These are phyloP conservation scores for Evernia prunastri DNA, from an alignment of 495 filamentous ascomycete species.

Conservation along the genomic window DNA sequence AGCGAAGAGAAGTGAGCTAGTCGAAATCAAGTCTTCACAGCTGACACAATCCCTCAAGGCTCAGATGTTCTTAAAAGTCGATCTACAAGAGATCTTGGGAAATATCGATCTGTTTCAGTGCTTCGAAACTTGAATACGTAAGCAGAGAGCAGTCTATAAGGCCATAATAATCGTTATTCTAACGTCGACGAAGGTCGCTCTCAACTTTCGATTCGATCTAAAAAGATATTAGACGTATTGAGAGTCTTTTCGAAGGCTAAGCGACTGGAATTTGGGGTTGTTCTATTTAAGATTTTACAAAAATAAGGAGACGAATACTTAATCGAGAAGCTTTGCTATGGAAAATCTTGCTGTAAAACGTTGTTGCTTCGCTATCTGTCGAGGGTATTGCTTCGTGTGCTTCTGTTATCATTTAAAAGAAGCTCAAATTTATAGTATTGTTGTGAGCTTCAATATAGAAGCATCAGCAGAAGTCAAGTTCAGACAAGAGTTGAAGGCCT, in stretches of 20 bases:
- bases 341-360: not conserved
- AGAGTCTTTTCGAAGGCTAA: not conserved
- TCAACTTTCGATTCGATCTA: not conserved
- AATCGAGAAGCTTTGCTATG: not conserved
- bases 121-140: not conserved
- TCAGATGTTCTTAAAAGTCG: not conserved
- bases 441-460: not conserved
- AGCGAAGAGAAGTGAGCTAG: not conserved
- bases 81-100: not conserved
- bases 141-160: not conserved
- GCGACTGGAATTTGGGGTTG: not conserved
- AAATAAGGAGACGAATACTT: not conserved
- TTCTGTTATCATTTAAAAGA: not conserved
- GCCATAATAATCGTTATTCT: not conserved
- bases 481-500: not conserved
- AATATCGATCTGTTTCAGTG: not conserved
- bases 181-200: not conserved
- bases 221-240: not conserved
- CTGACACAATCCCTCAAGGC: not conserved
- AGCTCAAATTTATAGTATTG: not conserved
- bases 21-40: not conserved
- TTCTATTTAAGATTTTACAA: not conserved
- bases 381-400: not conserved
- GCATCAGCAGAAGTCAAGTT: no score
- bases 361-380: not conserved